These are phyloP conservation scores for Naegleria fowleri DNA, from an alignment of 208 protist genomes.

Conservation along the genomic window DNA sequence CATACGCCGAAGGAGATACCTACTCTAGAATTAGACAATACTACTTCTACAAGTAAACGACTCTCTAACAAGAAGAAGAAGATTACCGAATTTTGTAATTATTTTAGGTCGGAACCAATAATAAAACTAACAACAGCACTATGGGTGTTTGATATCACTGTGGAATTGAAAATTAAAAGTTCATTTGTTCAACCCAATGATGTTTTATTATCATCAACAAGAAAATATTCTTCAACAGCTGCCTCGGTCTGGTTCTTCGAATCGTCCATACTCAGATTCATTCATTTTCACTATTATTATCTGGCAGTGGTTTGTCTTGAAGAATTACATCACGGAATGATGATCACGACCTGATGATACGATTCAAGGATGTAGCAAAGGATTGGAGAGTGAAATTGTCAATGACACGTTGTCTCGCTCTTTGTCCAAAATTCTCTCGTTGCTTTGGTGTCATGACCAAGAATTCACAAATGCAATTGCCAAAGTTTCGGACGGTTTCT, in stretches of 20 bases:
- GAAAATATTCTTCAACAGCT: too few species aligned
- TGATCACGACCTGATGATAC: neutral
- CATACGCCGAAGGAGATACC: neutral
- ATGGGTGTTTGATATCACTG: neutral
- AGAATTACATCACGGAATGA: too few species aligned
- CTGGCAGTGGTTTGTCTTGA: too few species aligned
- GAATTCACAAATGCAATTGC: constrained; percentile 27
- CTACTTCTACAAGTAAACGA: neutral
- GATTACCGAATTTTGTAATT: too few species aligned
- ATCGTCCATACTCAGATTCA: too few species aligned
- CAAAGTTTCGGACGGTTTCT: constrained; percentile 38
- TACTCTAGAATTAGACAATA: neutral
- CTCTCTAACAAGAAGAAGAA: neutral
- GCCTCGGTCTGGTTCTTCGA: too few species aligned
- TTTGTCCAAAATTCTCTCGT: neutral
- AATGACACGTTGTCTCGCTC: neutral
- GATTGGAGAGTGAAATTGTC: neutral
- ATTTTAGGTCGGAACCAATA: neutral
- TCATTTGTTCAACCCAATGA: too few species aligned
- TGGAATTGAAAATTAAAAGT: too few species aligned
- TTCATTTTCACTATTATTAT: too few species aligned
- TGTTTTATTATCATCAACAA: too few species aligned
- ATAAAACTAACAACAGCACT: neutral
- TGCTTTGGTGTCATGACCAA: neutral
- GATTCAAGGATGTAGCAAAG: neutral